Percentiles rank a stretch among this genome's conserved stretches.
phyloP scores from a whole-genome alignment of 1,284 basidiomycete species.

The Fomes fomentarius region DNA sequence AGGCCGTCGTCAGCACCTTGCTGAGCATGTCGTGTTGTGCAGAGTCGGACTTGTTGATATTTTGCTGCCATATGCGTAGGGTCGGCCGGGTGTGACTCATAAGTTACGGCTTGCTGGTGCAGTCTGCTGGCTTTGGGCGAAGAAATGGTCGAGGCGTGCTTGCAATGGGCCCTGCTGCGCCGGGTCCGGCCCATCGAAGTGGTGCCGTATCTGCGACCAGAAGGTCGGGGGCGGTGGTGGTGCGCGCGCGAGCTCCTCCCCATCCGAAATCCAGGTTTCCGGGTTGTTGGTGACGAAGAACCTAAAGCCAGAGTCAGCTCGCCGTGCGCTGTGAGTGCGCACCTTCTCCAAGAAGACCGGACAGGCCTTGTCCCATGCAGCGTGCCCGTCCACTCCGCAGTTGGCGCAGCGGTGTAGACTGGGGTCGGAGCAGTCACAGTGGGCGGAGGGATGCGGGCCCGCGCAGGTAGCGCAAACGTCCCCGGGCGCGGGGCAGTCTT shows the following conservation, averaged over 20 bases:
- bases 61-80: conserved; percentile 31
- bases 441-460: conserved; percentile 19
- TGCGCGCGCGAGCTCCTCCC: conserved; percentile 1
- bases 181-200: neutral
- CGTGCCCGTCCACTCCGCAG: conserved; percentile 13
- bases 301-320: conserved; percentile 8
- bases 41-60: conserved; percentile 30
- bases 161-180: too few species aligned
- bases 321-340: neutral
- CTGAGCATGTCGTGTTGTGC: conserved; percentile 29
- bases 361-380: conserved; percentile 18
- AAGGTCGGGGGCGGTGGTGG: conserved; percentile 2
- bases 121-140: too few species aligned
- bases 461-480: conserved; percentile 31
- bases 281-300: conserved; percentile 17
- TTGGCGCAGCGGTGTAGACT: conserved; percentile 11
- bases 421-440: neutral
- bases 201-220: neutral
- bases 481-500: conserved; percentile 21
- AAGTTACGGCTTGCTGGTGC: too few species aligned
- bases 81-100: too few species aligned
- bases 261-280: conserved; percentile 15
- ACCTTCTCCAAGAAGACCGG: too few species aligned
- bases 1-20: conserved; percentile 19
- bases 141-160: too few species aligned